Conservation (phyloP, 495 filamentous ascomycete species). For the Lepidopterella palustris region DNA sequence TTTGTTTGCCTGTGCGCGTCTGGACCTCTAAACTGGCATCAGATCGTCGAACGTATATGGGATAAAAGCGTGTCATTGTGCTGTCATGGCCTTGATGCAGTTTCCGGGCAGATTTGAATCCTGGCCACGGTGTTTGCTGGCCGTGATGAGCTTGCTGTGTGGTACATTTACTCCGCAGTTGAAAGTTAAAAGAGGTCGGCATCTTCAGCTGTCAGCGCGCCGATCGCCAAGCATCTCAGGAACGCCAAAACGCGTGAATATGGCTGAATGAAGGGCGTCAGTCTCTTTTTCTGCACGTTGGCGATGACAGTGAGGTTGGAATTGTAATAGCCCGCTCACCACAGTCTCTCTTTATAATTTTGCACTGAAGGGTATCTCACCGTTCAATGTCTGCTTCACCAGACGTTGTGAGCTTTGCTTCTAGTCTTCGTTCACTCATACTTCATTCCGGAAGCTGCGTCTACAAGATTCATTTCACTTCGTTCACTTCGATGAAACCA, state of each 20-base stretch:
- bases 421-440: too few relatives aligned
- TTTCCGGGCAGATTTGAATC: neutral
- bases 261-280: neutral
- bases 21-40: constrained; percentile 38
- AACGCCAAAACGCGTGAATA: neutral
- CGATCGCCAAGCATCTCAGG: neutral
- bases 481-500: too few relatives aligned
- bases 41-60: constrained; percentile 36
- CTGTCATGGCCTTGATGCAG: neutral
- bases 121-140: neutral
- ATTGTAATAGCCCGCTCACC: neutral
- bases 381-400: neutral
- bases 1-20: constrained; percentile 33
- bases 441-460: too few relatives aligned
- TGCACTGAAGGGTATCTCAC: neutral
- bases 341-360: neutral
- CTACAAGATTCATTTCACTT: too few relatives aligned
- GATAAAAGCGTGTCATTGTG: constrained; percentile 34
- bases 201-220: neutral
- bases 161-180: neutral
- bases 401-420: neutral
- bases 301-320: neutral
- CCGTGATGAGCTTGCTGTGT: neutral
- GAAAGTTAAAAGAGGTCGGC: too few relatives aligned
- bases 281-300: neutral